A percentile compares a stretch with the other conserved stretches of the same genome.
These are phyloP conservation scores for Arthroderma sp. DNA, from an alignment of 2,329 filamentous ascomycete genomes.

Conservation along the genomic window DNA sequence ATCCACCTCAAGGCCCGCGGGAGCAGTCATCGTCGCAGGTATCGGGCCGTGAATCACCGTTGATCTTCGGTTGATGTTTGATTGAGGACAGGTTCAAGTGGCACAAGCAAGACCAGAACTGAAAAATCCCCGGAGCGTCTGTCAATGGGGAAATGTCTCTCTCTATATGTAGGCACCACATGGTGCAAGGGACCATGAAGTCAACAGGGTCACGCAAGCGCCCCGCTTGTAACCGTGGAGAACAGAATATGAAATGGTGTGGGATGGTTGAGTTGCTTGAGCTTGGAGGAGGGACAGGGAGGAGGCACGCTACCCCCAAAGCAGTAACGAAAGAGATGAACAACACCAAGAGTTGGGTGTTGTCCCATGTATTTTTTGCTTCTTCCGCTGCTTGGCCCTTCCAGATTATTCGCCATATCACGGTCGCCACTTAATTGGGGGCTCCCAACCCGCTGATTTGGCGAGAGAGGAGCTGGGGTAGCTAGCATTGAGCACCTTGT, in stretches of 20 bases:
- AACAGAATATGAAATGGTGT: background rate
- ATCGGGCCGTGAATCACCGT: background rate
- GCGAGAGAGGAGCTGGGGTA: background rate
- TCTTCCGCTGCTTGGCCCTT: background rate
- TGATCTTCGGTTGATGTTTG: background rate
- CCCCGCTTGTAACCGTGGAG: conserved; percentile 13
- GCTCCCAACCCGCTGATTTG: background rate
- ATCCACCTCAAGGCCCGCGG: background rate
- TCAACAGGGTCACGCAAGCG: conserved; percentile 1
- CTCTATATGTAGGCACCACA: conserved; percentile 11
- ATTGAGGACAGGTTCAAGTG: background rate
- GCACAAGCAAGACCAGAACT: conserved; percentile 6
- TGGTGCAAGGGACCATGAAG: conserved; percentile 1
- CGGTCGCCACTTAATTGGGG: background rate
- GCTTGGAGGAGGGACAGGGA: background rate
- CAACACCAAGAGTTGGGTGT: background rate
- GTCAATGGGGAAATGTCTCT: conserved; percentile 4
- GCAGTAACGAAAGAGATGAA: background rate
- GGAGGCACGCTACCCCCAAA: conserved; percentile 5
- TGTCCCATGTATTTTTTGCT: background rate
- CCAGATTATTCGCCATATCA: conserved; percentile 1
- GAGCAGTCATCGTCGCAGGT: conserved; percentile 2
- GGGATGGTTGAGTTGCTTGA: conserved; percentile 3
- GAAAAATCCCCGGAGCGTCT: conserved; percentile 8
- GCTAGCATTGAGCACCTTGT: conserved; percentile 1